Evolutionary conservation across 306 rosid species (phyloP), one percentile per base, ranked within the genome.

Genomic region (Gastrolobium villosum): DNA sequence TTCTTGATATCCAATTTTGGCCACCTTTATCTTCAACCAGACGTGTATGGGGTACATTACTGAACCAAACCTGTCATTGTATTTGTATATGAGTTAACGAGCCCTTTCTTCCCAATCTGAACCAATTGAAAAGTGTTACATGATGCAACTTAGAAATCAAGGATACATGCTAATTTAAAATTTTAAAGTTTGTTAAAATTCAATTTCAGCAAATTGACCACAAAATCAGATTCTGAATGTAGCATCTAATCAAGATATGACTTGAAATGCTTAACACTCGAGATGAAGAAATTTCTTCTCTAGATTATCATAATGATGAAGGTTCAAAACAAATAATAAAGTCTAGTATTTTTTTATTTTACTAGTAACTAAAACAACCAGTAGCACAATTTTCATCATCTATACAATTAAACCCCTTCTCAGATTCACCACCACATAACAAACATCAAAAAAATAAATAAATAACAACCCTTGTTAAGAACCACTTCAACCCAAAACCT

Each of bases 21-120:
- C 97, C 96, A 20, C 92, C 94, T 89, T 92, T 94, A 76, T 90
- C 94, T 73, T 86, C 96, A 73, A 90, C 94, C 64, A 90, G 82
- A 61, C 94, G 92, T 62, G 91, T 81, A 78, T 88, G 96, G 40
- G 98, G 98, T 72, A 94, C 96, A 82, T 94, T 94, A 81, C 88
- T 79, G 81, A 85, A 90, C 97, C 98, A 94, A 76, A 90, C 92
- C 98, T 94, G 88, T 67, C 53, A 78, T 74, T 59, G 15, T n/a
- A 69, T 52, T 74, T 59, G 28, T n/a, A 69, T 52, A 74, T 37
- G 74, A 56, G 55, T 83, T 49, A 88, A 49, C 10, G 1, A 78
- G 44, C 63, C 66, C 31, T 48, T 64, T 54, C 63, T 65, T 75
- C 61, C 26, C 31, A 61, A 53, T 43, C 14, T 15, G 30, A 61